Conservation (phyloP, 2,329 filamentous ascomycete species). For the Diplodia intermedia region DNA sequence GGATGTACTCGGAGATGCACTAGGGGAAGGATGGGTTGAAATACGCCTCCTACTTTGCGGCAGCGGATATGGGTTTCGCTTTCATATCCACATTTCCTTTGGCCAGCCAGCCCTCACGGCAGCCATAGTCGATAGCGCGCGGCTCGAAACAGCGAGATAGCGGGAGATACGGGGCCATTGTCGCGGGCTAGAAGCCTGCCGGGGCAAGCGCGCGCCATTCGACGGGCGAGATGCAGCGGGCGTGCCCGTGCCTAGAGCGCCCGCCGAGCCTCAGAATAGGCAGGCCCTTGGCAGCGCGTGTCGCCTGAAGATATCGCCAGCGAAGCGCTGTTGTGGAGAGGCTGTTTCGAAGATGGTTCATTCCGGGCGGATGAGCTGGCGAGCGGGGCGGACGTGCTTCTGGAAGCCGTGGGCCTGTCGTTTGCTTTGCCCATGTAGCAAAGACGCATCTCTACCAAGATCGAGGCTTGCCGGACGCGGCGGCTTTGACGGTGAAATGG, state of each 20-base stretch:
- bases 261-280: constrained; percentile 9
- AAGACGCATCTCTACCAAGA: background rate
- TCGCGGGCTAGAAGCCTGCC: constrained; percentile 6
- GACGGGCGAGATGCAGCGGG: constrained; percentile 17
- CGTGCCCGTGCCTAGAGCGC: constrained; percentile 16
- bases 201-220: constrained; percentile 24
- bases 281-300: background rate
- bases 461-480: background rate
- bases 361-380: constrained; percentile 20
- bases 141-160: constrained; percentile 16
- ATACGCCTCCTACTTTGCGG: background rate
- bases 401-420: background rate
- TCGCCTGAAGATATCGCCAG: background rate
- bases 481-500: background rate
- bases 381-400: background rate
- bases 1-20: background rate
- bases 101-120: constrained; percentile 16
- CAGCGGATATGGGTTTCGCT: constrained; percentile 4
- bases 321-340: constrained; percentile 26
- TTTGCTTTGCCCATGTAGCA: background rate
- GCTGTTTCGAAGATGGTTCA: background rate
- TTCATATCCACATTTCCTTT: constrained; percentile 21
- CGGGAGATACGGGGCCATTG: background rate
- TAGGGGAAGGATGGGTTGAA: constrained; percentile 1
- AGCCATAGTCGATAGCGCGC: constrained; percentile 30